Evolutionary conservation across 2,329 filamentous ascomycete species (phyloP).

Genomic region (Neopestalotiopsis sp.): DNA sequence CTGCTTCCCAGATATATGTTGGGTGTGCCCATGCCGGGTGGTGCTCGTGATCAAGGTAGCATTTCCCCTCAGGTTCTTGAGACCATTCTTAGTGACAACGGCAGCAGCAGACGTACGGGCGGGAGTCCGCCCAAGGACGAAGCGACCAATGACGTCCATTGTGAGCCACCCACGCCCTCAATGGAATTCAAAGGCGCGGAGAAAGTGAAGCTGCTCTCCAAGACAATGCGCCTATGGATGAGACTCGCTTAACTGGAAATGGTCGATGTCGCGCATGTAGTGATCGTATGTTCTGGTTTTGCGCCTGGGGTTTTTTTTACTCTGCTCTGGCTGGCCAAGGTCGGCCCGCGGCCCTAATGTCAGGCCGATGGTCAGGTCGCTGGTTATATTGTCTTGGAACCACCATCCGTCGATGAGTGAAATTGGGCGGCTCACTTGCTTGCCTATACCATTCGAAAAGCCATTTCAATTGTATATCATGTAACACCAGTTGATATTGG

Average conservation of each 20-base stretch:
- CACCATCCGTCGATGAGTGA: not conserved
- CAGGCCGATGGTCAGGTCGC: not conserved
- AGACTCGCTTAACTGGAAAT: not conserved
- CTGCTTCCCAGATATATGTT: not conserved
- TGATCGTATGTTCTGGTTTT: not conserved
- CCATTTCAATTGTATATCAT: too few species aligned
- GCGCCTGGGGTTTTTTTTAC: not conserved
- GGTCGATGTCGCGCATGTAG: not conserved
- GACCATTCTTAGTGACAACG: not conserved
- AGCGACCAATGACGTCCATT: conserved; percentile 13
- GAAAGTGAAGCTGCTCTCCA: not conserved
- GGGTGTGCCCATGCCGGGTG: not conserved
- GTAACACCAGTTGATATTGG: too few species aligned
- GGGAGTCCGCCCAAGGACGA: not conserved
- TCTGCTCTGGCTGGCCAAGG: not conserved
- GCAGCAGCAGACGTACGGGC: too few species aligned
- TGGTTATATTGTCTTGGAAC: not conserved
- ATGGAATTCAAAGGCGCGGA: not conserved
- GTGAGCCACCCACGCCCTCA: not conserved
- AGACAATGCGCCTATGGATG: not conserved
- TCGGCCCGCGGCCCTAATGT: not conserved
- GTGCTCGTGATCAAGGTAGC: not conserved
- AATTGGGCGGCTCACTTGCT: too few species aligned
- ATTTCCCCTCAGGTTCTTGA: not conserved
- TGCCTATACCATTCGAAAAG: too few species aligned